Evolutionary conservation across 2,329 filamentous ascomycete species (phyloP).

Genomic region (Pestalotiopsis sp.): DNA sequence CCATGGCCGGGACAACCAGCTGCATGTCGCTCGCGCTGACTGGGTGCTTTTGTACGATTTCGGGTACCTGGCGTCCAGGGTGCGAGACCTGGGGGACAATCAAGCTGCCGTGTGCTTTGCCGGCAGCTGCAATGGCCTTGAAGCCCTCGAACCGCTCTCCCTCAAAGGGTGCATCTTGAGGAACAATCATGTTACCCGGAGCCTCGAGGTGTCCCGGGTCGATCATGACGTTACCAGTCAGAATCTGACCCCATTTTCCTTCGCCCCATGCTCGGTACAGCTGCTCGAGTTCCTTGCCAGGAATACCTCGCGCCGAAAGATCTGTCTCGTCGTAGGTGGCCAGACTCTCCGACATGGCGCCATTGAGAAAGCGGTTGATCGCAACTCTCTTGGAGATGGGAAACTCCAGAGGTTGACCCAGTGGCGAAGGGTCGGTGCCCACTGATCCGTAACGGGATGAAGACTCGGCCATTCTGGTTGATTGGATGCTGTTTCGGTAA

Average conservation of each 20-base stretch:
- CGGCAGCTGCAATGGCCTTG: constrained; percentile 53
- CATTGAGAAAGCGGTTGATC: constrained; percentile 69
- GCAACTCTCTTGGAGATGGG: constrained; percentile 56
- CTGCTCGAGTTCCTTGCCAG: constrained; percentile 45
- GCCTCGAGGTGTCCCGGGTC: constrained; percentile 61
- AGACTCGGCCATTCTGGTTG: not conserved
- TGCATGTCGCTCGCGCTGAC: constrained; percentile 44
- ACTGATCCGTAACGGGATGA: constrained; percentile 20
- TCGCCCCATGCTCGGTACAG: constrained; percentile 66
- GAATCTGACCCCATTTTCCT: constrained; percentile 55
- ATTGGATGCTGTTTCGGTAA: not conserved
- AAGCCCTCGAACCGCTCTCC: constrained; percentile 66
- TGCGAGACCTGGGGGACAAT: constrained; percentile 65
- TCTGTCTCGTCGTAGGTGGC: constrained; percentile 61
- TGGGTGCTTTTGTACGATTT: constrained; percentile 35
- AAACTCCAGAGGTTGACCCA: constrained; percentile 50
- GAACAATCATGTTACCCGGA: constrained; percentile 61
- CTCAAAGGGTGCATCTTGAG: constrained; percentile 48
- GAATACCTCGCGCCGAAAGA: constrained; percentile 48
- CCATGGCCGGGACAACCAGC: constrained; percentile 25
- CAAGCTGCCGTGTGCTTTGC: constrained; percentile 61
- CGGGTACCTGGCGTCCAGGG: constrained; percentile 57
- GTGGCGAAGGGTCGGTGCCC: constrained; percentile 30
- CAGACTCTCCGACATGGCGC: constrained; percentile 67
- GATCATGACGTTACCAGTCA: constrained; percentile 68